phyloP scores from a whole-genome alignment of 164 flowering plant species.

The Taxillus chinensis region DNA sequence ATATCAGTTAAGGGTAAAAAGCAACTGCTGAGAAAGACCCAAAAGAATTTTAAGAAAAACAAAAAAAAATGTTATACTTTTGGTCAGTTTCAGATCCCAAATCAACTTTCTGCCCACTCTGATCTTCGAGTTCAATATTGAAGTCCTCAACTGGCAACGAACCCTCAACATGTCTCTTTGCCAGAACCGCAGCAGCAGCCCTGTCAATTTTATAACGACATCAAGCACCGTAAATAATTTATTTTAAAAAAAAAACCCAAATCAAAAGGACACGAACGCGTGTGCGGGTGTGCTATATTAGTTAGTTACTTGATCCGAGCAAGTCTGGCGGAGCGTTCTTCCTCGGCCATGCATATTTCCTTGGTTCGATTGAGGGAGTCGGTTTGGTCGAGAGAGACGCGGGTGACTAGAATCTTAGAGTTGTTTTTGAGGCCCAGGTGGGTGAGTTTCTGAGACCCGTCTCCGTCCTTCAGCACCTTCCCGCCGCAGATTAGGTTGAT shows the following conservation, averaged over 20 bases:
- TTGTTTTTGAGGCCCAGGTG: slow-evolving; percentile 68
- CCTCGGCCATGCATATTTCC: slow-evolving; percentile 52
- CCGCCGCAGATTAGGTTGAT: slow-evolving; percentile 71
- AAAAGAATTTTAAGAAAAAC: too few species aligned
- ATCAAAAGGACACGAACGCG: too few species aligned
- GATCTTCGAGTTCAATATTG: slow-evolving; percentile 81
- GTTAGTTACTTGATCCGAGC: slow-evolving; percentile 52
- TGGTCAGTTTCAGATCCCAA: slow-evolving; percentile 83
- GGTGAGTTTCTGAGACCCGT: slow-evolving; percentile 28
- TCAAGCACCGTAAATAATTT: too few species aligned
- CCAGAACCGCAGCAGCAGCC: slow-evolving; percentile 61
- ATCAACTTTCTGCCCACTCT: slow-evolving; percentile 63
- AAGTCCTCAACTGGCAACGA: slow-evolving; percentile 69
- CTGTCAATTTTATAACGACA: slow-evolving; percentile 22
- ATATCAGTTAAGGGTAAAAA: background rate
- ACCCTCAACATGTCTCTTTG: slow-evolving; percentile 73
- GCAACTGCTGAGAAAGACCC: too few species aligned
- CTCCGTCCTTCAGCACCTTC: slow-evolving; percentile 53
- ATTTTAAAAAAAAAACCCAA: too few species aligned
- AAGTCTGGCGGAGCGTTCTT: slow-evolving; percentile 53
- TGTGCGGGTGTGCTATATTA: too few species aligned
- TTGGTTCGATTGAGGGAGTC: slow-evolving; percentile 18
- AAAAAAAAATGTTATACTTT: slow-evolving; percentile 29
- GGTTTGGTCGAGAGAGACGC: slow-evolving; percentile 33
- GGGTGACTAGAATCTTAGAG: slow-evolving; percentile 48